Conservation (phyloP, 2,329 filamentous ascomycete species). For the Penicillium sp. region DNA sequence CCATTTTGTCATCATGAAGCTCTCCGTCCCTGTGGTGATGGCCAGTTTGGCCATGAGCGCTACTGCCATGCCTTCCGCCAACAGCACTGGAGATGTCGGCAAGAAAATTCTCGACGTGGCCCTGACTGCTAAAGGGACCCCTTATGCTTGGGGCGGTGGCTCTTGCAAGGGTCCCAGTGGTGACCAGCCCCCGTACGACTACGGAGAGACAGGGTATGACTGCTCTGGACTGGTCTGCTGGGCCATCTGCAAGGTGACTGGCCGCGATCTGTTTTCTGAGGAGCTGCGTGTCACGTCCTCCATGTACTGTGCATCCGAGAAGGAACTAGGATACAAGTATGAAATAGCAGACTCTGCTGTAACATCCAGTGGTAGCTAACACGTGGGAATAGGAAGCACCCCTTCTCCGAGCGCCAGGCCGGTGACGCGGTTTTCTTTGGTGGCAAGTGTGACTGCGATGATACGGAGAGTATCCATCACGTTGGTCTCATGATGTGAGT, state of each 20-base stretch:
- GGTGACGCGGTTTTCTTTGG: slow-evolving; percentile 27
- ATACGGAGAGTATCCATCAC: slow-evolving; percentile 3
- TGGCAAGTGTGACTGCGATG: slow-evolving; percentile 5
- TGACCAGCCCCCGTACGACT: slow-evolving; percentile 22
- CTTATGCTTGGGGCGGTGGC: slow-evolving; percentile 28
- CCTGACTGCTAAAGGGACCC: slow-evolving; percentile 44
- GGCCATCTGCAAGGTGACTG: slow-evolving; percentile 28
- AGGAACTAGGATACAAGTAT: slow-evolving; percentile 20
- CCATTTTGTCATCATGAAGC: no score
- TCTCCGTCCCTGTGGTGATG: no score
- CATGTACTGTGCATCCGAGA: slow-evolving; percentile 25
- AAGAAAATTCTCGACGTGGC: slow-evolving; percentile 43
- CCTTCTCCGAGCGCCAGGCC: slow-evolving; percentile 15
- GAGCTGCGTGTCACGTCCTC: slow-evolving; percentile 19
- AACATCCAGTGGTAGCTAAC: no score
- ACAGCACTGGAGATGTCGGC: slow-evolving; percentile 19
- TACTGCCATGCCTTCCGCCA: slow-evolving; percentile 1
- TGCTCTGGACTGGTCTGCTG: slow-evolving; percentile 26
- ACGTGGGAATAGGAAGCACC: slow-evolving; percentile 23
- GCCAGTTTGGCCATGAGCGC: slow-evolving; percentile 13
- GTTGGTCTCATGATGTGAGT: slow-evolving; percentile 5
- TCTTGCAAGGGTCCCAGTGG: slow-evolving; percentile 21
- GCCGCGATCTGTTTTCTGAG: slow-evolving; percentile 23
- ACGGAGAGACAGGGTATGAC: slow-evolving; percentile 25
- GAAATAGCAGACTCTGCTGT: no score